These are phyloP conservation scores for Patellifolia procumbens DNA, from an alignment of 179 eudicot species.

Conservation along the genomic window DNA sequence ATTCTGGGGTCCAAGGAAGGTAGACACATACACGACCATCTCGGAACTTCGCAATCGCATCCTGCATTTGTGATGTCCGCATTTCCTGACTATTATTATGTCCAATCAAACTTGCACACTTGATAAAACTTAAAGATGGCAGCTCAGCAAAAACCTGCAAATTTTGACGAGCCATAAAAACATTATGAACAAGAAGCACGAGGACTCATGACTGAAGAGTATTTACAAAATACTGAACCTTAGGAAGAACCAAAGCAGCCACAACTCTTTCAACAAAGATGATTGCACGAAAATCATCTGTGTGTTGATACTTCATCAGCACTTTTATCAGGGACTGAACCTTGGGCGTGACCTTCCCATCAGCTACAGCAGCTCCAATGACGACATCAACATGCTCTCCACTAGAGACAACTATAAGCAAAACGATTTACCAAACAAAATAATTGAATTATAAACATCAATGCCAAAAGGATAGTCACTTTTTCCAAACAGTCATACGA, in stretches of 20 bases:
- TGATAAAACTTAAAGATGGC: constrained; percentile 84
- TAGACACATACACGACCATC: constrained; percentile 90
- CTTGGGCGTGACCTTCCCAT: constrained; percentile 97
- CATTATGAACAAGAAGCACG: constrained; percentile 9
- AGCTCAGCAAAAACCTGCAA: constrained; percentile 92
- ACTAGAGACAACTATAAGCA: constrained; percentile 75
- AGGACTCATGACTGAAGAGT: background rate
- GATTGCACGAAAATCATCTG: constrained; percentile 92
- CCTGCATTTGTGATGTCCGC: constrained; percentile 97
- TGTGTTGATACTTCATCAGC: constrained; percentile 86
- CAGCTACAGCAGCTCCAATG: constrained; percentile 99
- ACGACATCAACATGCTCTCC: constrained; percentile 98
- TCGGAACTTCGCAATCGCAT: constrained; percentile 82
- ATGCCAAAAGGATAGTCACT: background rate
- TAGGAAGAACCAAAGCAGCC: constrained; percentile 95
- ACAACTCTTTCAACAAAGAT: constrained; percentile 98
- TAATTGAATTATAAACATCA: background rate
- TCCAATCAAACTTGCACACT: constrained; percentile 92
- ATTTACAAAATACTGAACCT: constrained; percentile 48
- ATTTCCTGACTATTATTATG: constrained; percentile 97
- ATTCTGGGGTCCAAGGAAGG: constrained; percentile 13
- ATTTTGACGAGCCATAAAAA: constrained; percentile 6
- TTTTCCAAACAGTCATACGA: background rate
- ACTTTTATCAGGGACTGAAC: constrained; percentile 90
- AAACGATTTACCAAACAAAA: constrained; percentile 12